Percentiles rank a stretch among this genome's conserved stretches.
phyloP scores from a whole-genome alignment of 768 basidiomycete species.

The Suillus decipiens region DNA sequence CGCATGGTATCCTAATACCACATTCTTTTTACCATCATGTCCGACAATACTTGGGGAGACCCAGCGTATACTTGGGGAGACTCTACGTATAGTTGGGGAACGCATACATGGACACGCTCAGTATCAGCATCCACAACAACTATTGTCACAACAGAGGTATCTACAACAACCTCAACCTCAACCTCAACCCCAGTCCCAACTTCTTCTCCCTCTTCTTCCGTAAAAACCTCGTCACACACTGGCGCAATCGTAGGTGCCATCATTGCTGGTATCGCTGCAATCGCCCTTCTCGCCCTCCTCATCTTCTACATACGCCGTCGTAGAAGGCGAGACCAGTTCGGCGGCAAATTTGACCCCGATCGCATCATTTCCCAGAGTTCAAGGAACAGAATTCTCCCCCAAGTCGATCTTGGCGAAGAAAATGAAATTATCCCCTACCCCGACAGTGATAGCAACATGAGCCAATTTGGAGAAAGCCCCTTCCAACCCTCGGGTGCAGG shows the following conservation, averaged over 20 bases:
- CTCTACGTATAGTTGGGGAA: no score
- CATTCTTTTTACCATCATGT: no score
- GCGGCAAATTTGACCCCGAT: conserved; percentile 53
- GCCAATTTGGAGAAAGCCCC: conserved; percentile 21
- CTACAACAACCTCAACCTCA: conserved; percentile 18
- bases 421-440: conserved; percentile 30
- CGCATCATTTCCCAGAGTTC: conserved; percentile 34
- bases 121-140: conserved; percentile 12
- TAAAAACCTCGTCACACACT: conserved; percentile 12
- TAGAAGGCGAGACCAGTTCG: conserved; percentile 41
- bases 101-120: no score
- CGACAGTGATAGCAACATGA: conserved; percentile 22
- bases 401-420: conserved; percentile 31
- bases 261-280: conserved; percentile 43
- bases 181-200: conserved; percentile 17
- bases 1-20: no score
- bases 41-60: no score
- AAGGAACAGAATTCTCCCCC: conserved; percentile 29
- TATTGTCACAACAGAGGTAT: conserved; percentile 20
- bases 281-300: conserved; percentile 31
- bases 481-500: conserved; percentile 9
- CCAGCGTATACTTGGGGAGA: no score
- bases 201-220: no score
- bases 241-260: conserved; percentile 54
- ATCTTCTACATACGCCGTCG: conserved; percentile 32